phyloP scores from a whole-genome alignment of 164 flowering plant genomes.

The Kalanchoe fedtschenkoi region DNA sequence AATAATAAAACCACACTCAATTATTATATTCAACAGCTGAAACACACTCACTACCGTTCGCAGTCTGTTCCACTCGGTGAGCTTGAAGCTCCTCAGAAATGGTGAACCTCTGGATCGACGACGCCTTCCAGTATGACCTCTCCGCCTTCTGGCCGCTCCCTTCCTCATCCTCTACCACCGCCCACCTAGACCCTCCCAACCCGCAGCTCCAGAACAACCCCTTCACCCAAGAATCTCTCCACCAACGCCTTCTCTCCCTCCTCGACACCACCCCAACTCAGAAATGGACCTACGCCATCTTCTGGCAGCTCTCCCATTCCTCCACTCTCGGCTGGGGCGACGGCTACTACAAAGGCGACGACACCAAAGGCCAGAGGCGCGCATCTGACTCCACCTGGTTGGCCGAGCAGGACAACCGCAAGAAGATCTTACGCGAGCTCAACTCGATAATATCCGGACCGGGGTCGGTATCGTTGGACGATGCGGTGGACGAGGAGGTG shows the following conservation, averaged over 20 bases:
- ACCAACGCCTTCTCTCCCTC: conserved; percentile 62
- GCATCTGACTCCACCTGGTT: conserved; percentile 12
- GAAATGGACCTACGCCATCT: conserved; percentile 87
- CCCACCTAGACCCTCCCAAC: not conserved
- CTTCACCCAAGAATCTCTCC: conserved; percentile 68
- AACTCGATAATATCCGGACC: conserved; percentile 60
- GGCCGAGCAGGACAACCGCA: conserved; percentile 67
- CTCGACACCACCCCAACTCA: conserved; percentile 49
- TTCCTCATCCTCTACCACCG: conserved; percentile 15
- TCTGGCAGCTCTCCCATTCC: conserved; percentile 65
- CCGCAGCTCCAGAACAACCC: too few species aligned
- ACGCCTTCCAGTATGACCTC: conserved; percentile 61
- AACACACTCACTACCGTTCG: not conserved
- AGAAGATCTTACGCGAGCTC: conserved; percentile 64
- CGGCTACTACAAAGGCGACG: conserved; percentile 78
- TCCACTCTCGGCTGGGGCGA: conserved; percentile 72
- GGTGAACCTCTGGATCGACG: conserved; percentile 70
- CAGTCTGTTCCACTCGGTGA: too few species aligned
- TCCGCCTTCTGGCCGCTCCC: conserved; percentile 31
- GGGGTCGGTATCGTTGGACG: conserved; percentile 20
- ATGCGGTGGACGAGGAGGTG: conserved; percentile 67
- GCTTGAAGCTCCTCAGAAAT: not conserved
- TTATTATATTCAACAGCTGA: not conserved
- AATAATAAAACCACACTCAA: not conserved
- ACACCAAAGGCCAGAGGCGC: conserved; percentile 22